These are phyloP conservation scores for Ophiostoma ulmi DNA, from an alignment of 2,329 filamentous ascomycete species.

Conservation along the genomic window DNA sequence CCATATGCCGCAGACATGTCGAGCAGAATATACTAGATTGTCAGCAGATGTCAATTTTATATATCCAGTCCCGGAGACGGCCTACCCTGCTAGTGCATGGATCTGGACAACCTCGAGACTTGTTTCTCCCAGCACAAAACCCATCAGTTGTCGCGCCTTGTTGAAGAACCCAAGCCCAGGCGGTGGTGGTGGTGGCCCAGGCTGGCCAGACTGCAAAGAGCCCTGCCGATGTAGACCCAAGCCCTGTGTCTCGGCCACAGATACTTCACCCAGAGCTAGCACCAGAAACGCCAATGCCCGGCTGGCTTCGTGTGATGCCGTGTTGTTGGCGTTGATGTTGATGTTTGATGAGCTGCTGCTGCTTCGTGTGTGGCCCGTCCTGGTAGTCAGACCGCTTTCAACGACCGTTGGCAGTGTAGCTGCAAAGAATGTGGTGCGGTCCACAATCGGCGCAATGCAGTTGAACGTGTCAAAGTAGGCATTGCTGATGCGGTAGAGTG, in stretches of 20 bases:
- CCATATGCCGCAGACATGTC: slow-evolving; percentile 47
- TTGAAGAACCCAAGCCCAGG: slow-evolving; percentile 58
- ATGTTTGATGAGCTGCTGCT: neutral
- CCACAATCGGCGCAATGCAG: slow-evolving; percentile 53
- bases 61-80: too few species aligned
- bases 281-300: slow-evolving; percentile 54
- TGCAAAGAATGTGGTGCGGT: slow-evolving; percentile 50
- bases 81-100: slow-evolving; percentile 51
- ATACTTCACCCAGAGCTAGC: slow-evolving; percentile 55
- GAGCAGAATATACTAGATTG: slow-evolving; percentile 48
- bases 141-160: slow-evolving; percentile 55
- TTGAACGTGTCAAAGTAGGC: slow-evolving; percentile 58
- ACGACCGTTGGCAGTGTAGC: slow-evolving; percentile 44
- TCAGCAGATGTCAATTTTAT: neutral
- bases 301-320: slow-evolving; percentile 46
- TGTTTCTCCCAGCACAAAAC: slow-evolving; percentile 51
- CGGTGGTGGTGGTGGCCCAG: slow-evolving; percentile 48
- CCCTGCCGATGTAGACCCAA: slow-evolving; percentile 41
- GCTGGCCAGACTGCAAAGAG: slow-evolving; percentile 42
- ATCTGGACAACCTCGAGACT: slow-evolving; percentile 57
- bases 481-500: slow-evolving; percentile 47
- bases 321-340: slow-evolving; percentile 27
- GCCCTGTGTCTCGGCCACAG: slow-evolving; percentile 47
- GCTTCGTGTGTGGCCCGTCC: neutral
- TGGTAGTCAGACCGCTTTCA: slow-evolving; percentile 19